Conservation (phyloP, 345 rosid genomes). For the Acer campestre region DNA sequence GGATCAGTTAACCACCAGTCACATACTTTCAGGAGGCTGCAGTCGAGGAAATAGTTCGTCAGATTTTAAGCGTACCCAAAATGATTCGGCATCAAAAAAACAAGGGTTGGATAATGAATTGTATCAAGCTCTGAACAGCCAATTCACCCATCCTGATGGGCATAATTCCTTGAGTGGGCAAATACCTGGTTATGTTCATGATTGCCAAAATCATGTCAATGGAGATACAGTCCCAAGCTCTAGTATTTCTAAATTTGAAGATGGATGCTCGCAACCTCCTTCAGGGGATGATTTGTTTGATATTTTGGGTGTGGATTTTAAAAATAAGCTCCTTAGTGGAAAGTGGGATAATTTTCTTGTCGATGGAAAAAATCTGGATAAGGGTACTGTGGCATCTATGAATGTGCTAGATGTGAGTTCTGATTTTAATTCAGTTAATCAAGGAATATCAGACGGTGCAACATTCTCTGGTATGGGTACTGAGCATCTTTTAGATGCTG, state of each 20-base stretch:
- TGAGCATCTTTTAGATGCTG: constrained; percentile 93
- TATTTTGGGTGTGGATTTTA: constrained; percentile 74
- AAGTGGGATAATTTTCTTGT: constrained; percentile 33
- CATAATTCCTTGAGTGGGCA: constrained; percentile 26
- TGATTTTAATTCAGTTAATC: constrained; percentile 40
- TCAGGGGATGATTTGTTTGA: constrained; percentile 82
- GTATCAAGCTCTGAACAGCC: constrained; percentile 33
- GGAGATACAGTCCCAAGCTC: constrained; percentile 29
- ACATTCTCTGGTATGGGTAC: constrained; percentile 34
- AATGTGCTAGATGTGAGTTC: constrained; percentile 41
- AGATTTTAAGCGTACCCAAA: constrained; percentile 24
- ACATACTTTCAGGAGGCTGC: constrained; percentile 30
- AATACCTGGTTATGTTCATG: constrained; percentile 17
- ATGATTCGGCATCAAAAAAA: constrained; percentile 29
- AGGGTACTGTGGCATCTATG: constrained; percentile 35
- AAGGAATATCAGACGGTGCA: constrained; percentile 35
- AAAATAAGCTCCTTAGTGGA: constrained; percentile 49
- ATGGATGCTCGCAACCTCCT: constrained; percentile 37
- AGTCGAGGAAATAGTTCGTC: constrained; percentile 12
- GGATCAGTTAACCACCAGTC: constrained; percentile 24
- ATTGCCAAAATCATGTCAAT: constrained; percentile 29
- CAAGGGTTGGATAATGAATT: constrained; percentile 32
- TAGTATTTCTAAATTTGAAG: constrained; percentile 28
- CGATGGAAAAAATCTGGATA: constrained; percentile 36
- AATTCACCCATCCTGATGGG: constrained; percentile 24